These are phyloP conservation scores for Cryptococcus sp. DNA, from an alignment of 1,284 basidiomycete genomes.

Conservation along the genomic window DNA sequence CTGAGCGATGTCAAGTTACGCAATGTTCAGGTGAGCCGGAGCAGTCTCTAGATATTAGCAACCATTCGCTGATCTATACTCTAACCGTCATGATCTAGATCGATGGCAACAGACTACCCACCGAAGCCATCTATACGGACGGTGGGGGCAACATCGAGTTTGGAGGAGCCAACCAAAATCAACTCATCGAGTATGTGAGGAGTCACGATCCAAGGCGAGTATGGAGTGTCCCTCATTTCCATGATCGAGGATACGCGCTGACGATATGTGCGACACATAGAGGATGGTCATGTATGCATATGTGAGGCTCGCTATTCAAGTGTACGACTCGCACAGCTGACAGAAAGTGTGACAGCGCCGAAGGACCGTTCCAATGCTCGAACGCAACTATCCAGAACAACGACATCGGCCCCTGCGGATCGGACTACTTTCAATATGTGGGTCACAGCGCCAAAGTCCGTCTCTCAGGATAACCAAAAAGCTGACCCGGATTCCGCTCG, in stretches of 20 bases:
- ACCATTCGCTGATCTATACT: background rate
- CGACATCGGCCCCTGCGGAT: constrained; percentile 62
- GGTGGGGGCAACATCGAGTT: constrained; percentile 51
- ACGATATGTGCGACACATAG: constrained; percentile 12
- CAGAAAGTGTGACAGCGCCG: constrained; percentile 41
- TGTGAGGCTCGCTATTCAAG: constrained; percentile 22
- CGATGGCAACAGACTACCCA: constrained; percentile 46
- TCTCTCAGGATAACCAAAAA: background rate
- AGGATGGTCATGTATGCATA: constrained; percentile 47
- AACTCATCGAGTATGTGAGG: constrained; percentile 45
- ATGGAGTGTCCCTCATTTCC: background rate
- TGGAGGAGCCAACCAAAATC: constrained; percentile 48
- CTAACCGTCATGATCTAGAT: constrained; percentile 35
- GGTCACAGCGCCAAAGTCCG: constrained; percentile 1
- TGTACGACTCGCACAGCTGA: background rate
- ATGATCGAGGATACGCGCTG: constrained; percentile 1
- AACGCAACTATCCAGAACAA: constrained; percentile 72
- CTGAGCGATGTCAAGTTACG: constrained; percentile 66
- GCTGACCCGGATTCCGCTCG: constrained; percentile 4
- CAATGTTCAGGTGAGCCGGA: constrained; percentile 64
- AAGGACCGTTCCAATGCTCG: constrained; percentile 66
- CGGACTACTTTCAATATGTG: constrained; percentile 40
- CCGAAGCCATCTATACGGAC: constrained; percentile 35
- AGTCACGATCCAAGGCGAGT: constrained; percentile 44
- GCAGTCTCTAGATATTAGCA: no score